Conservation (phyloP, 768 basidiomycete genomes). For the Lentinula guzmanii region DNA sequence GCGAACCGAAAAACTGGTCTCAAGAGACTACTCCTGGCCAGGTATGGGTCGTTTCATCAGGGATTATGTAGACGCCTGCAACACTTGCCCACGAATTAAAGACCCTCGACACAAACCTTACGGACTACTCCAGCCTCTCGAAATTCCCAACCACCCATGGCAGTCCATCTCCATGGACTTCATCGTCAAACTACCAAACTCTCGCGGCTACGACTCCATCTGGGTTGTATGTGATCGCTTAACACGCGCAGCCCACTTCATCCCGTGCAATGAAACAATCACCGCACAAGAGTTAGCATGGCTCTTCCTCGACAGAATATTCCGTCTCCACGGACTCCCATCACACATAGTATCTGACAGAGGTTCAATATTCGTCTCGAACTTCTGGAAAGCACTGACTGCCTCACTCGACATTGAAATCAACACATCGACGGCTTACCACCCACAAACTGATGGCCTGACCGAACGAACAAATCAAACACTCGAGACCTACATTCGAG, state of each 20-base stretch:
- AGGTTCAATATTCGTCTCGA: constrained; percentile 25
- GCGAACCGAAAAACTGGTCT: constrained; percentile 24
- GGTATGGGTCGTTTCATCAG: constrained; percentile 12
- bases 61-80: constrained; percentile 27
- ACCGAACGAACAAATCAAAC: no score
- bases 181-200: no score
- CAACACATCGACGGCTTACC: constrained; percentile 31
- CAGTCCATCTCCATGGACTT: no score
- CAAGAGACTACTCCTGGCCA: constrained; percentile 36
- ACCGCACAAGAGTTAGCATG: constrained; percentile 15
- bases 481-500: no score
- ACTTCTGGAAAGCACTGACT: constrained; percentile 19
- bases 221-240: constrained; percentile 26
- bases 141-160: constrained; percentile 14
- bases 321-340: constrained; percentile 26
- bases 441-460: constrained; percentile 24
- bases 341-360: constrained; percentile 26
- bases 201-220: no score
- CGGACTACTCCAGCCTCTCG: constrained; percentile 29
- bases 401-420: constrained; percentile 6
- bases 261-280: constrained; percentile 24
- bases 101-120: constrained; percentile 25
- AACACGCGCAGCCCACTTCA: constrained; percentile 36
- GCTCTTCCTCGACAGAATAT: constrained; percentile 29
- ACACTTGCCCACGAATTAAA: constrained; percentile 27